Evolutionary conservation across 305 asterid genomes (phyloP), one percentile per base, ranked within the genome.

Genomic region (Fraxinus velutina): DNA sequence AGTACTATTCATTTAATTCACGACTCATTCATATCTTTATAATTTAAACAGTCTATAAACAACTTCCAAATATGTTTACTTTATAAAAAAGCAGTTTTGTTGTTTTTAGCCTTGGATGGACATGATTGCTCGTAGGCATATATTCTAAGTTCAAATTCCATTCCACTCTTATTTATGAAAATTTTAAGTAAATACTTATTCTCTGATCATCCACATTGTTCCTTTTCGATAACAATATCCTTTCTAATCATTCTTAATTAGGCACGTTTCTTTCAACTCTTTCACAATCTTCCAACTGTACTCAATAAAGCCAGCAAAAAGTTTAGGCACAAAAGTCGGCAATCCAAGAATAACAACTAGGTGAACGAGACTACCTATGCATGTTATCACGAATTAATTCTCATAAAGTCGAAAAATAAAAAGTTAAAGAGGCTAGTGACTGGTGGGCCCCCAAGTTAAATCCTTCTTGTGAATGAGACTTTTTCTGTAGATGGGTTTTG

Each of bases 401-500:
- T 72, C 52, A 76, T 37, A 84, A 80, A 85, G 79, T 77, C 39
- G 62, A 24, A 21, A 42, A 19, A 70, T 73, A 37, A 74, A 68
- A 78, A 79, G 82, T 10, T 42, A 79, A 79, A 79, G 80, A 77
- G 81, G 8, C 88, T 78, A 88, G 90, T 89, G 91, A 88, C 86
- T 81, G 84, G 87, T 82, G 91, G 90, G 2, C 12, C 79, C 86
- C 90, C 75, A 79, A 17, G 82, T 80, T 70, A n/a, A 60, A 84
- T 37, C 44, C 15, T 39, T 9, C 33, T 27, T 5, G 13, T 76
- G 74, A 4, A 30, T 27, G 70, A 50, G 83, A 82, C 82, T 76
- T 82, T 81, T 77, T 32, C 79, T 70, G n/a, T 44, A n/a, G 24
- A 39, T 39, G 80, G 79, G 83, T 36, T 24, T 7, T 60, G 82